phyloP scores from a whole-genome alignment of 179 eudicot genomes.

The Silene vulgaris region DNA sequence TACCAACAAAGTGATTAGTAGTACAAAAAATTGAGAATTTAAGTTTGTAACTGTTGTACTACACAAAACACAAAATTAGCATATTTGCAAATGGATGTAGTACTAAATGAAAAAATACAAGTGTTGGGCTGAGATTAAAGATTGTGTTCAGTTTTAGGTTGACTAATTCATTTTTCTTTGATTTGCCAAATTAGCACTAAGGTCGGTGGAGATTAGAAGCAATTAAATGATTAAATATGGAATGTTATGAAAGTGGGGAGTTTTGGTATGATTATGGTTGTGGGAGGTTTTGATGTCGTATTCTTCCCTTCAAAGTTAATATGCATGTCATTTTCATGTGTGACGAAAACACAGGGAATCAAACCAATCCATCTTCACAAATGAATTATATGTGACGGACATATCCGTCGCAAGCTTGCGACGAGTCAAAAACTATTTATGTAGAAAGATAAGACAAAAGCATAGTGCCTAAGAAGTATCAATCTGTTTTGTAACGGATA shows the following conservation, averaged over 20 bases:
- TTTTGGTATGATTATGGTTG: background rate
- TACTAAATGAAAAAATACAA: background rate
- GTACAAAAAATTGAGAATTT: background rate
- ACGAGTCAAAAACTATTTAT: too few relatives aligned
- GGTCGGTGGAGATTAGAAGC: background rate
- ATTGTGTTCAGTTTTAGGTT: background rate
- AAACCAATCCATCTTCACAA: too few relatives aligned
- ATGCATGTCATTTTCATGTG: background rate
- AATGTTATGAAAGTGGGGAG: background rate
- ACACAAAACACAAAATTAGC: background rate
- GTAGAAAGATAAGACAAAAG: too few relatives aligned
- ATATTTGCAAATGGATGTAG: background rate
- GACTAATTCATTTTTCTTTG: background rate
- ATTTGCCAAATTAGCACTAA: background rate
- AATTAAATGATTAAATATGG: background rate
- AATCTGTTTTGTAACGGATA: too few relatives aligned
- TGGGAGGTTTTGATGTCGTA: background rate
- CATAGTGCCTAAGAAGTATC: too few relatives aligned
- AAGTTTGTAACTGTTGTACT: constrained; percentile 5
- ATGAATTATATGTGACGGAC: too few relatives aligned
- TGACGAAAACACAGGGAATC: constrained; percentile 7
- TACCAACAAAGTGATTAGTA: background rate
- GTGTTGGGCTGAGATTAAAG: constrained; percentile 8
- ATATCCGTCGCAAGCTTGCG: too few relatives aligned
- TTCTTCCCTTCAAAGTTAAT: too few relatives aligned